Percentiles rank a stretch among this genome's conserved stretches.
These are phyloP conservation scores for Lachnellula hyalina DNA, from an alignment of 2,329 filamentous ascomycete species.

Conservation along the genomic window DNA sequence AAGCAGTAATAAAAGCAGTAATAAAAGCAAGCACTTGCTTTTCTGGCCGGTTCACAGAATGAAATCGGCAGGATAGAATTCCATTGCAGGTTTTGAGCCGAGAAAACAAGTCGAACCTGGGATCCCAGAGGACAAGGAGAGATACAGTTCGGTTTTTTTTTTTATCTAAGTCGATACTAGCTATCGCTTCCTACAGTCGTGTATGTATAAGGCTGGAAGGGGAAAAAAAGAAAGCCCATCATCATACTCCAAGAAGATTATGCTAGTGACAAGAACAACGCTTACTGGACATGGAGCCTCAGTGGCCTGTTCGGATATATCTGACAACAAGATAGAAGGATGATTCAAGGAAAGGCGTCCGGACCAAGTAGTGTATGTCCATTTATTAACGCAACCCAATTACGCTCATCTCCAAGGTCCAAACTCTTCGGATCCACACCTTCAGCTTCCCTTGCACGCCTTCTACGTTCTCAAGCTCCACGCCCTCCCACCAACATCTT, in stretches of 20 bases:
- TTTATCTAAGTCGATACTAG: too few relatives aligned
- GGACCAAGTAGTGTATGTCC: background rate
- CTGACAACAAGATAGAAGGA: constrained; percentile 1
- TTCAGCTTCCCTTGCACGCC: constrained; percentile 90
- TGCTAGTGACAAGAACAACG: constrained; percentile 7
- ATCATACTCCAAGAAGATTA: background rate
- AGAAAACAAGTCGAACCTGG: too few relatives aligned
- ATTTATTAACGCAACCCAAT: constrained; percentile 62
- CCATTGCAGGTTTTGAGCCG: too few relatives aligned
- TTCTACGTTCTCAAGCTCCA: constrained; percentile 83
- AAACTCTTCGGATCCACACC: constrained; percentile 96
- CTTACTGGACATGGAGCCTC: background rate
- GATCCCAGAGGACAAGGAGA: too few relatives aligned
- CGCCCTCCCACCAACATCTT: constrained; percentile 98
- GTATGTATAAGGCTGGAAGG: too few relatives aligned
- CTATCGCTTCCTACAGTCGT: too few relatives aligned
- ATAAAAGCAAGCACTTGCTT: too few relatives aligned
- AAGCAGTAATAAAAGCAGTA: too few relatives aligned
- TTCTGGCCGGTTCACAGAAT: too few relatives aligned
- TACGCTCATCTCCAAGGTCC: constrained; percentile 98
- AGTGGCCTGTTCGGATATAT: constrained; percentile 4
- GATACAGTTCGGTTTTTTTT: too few relatives aligned
- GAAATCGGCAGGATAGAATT: too few relatives aligned
- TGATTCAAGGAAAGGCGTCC: background rate
- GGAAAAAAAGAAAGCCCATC: too few relatives aligned